These are phyloP conservation scores for Hortaea werneckii DNA, from an alignment of 2,329 filamentous ascomycete genomes.

Conservation along the genomic window DNA sequence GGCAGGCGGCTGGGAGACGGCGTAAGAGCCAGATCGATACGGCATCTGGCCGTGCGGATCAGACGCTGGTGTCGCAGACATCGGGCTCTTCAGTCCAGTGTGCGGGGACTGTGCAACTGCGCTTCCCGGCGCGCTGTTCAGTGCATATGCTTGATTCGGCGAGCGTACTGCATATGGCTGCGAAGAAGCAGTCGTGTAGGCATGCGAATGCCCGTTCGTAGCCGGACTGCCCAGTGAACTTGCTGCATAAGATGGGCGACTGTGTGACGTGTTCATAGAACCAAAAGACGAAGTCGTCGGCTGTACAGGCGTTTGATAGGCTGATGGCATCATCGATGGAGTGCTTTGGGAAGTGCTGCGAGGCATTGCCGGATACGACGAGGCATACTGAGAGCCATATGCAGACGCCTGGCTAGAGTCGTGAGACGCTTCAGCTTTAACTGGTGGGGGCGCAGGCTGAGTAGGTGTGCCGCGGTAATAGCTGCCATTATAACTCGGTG, in stretches of 20 bases:
- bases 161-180: constrained; percentile 22
- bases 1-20: constrained; percentile 14
- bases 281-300: constrained; percentile 15
- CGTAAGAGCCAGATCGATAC: constrained; percentile 13
- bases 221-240: constrained; percentile 15
- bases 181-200: constrained; percentile 15
- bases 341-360: constrained; percentile 17
- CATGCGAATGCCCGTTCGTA: constrained; percentile 15
- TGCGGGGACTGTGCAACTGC: constrained; percentile 21
- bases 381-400: constrained; percentile 20
- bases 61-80: constrained; percentile 7
- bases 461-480: constrained; percentile 17
- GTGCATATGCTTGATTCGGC: constrained; percentile 19
- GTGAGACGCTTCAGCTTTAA: constrained; percentile 19
- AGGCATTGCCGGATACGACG: constrained; percentile 17
- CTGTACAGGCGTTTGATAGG: constrained; percentile 20
- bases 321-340: constrained; percentile 16
- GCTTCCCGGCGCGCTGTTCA: constrained; percentile 18
- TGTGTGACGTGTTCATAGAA: constrained; percentile 12
- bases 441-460: constrained; percentile 12
- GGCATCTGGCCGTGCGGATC: constrained; percentile 14
- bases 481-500: constrained; percentile 17
- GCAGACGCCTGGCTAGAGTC: constrained; percentile 13
- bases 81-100: constrained; percentile 18
- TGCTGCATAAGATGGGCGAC: constrained; percentile 16